Evolutionary conservation across 2,329 filamentous ascomycete species (phyloP).

Genomic region (Trichoderma sp.): DNA sequence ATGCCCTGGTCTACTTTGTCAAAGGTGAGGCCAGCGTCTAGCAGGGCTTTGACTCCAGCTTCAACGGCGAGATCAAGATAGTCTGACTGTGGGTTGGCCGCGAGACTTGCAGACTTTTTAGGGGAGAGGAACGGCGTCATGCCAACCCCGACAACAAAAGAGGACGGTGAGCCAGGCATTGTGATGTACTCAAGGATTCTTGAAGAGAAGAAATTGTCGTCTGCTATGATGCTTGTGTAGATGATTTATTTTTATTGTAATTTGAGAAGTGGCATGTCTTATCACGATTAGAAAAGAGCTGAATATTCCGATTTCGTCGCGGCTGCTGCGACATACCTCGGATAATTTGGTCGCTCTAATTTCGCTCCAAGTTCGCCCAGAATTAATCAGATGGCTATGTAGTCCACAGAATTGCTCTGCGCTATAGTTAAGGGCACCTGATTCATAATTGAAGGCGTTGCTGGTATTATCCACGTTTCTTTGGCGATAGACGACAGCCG

Average conservation of each 20-base stretch:
- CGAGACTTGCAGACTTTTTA: background rate
- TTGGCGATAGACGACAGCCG: slow-evolving; percentile 9
- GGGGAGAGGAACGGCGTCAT: background rate
- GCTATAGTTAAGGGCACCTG: background rate
- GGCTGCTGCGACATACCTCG: background rate
- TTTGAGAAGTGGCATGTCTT: background rate
- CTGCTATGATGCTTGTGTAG: background rate
- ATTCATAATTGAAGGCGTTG: background rate
- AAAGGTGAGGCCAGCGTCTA: background rate
- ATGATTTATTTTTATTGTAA: background rate
- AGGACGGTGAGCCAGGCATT: background rate
- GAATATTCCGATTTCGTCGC: background rate
- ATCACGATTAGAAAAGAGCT: background rate
- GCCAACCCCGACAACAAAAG: background rate
- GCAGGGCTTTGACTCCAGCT: background rate
- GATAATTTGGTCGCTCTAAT: background rate
- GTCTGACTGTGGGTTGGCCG: background rate
- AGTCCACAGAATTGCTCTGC: background rate
- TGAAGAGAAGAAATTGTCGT: background rate
- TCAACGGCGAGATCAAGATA: slow-evolving; percentile 3
- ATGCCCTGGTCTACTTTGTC: slow-evolving; percentile 2
- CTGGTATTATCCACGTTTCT: background rate
- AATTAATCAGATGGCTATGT: background rate
- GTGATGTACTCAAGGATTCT: background rate
- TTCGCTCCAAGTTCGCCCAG: background rate